Percentiles rank a stretch among this genome's conserved stretches.
Conservation (phyloP, 176 grass and related monocot genomes). For the Sorghum bicolor region DNA sequence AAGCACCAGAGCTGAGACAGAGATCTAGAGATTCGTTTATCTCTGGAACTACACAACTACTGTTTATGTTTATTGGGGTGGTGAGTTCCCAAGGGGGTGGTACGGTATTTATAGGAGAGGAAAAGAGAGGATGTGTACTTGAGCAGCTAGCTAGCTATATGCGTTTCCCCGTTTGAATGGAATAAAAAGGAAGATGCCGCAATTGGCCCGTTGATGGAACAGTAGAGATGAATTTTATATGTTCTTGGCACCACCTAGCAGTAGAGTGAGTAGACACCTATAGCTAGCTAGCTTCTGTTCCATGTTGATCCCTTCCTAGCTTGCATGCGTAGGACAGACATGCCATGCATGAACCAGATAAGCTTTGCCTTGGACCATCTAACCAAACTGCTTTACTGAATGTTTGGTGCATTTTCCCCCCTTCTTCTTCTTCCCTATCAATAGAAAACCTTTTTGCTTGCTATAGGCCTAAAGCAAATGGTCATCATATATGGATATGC, state of each 20-base stretch:
- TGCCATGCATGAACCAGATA: conserved; percentile 26
- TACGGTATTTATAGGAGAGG: conserved; percentile 67
- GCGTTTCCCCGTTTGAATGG: conserved; percentile 51
- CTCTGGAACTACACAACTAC: conserved; percentile 24
- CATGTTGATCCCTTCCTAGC: conserved; percentile 35
- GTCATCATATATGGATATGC: not conserved
- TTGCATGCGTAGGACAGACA: conserved; percentile 38
- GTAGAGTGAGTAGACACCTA: conserved; percentile 31
- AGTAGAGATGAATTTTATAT: conserved; percentile 22
- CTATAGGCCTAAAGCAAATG: not conserved
- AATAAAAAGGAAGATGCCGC: conserved; percentile 68
- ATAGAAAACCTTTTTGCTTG: not conserved
- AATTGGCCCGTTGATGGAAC: conserved; percentile 46
- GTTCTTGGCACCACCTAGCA: conserved; percentile 36
- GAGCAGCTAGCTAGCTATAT: not conserved
- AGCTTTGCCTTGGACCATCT: conserved; percentile 38
- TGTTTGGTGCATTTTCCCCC: not conserved
- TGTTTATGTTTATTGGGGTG: conserved; percentile 62
- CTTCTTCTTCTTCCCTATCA: not conserved
- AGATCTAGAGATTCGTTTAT: not conserved
- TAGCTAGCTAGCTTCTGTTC: conserved; percentile 42
- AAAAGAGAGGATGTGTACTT: conserved; percentile 15
- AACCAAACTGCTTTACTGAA: conserved; percentile 5
- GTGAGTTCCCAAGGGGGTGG: conserved; percentile 31
- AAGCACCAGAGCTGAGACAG: not conserved